Evolutionary conservation across 306 rosid species (phyloP).

Genomic region (Vachellia pachyceras): DNA sequence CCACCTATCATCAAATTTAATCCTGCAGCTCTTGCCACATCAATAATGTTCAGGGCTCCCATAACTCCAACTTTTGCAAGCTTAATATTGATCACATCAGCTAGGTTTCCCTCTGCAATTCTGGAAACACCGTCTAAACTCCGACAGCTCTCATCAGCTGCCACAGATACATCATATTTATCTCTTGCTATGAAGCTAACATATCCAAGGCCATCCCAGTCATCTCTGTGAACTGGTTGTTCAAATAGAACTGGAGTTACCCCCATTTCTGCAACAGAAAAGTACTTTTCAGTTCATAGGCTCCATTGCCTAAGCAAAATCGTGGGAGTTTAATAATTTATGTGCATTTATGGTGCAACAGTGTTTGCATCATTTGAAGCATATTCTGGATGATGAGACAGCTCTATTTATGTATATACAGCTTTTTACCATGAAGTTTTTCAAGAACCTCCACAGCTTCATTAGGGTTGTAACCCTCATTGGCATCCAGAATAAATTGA

Average conservation of each 20-base stretch:
- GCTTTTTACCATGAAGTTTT: slow-evolving; percentile 67
- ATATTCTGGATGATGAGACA: slow-evolving; percentile 14
- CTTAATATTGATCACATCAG: slow-evolving; percentile 85
- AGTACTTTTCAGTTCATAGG: slow-evolving; percentile 27
- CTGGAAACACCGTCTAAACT: slow-evolving; percentile 66
- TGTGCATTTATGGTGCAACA: slow-evolving; percentile 21
- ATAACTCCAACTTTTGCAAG: slow-evolving; percentile 88
- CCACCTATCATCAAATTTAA: slow-evolving; percentile 71
- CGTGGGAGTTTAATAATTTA: neutral
- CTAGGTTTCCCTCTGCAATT: slow-evolving; percentile 71
- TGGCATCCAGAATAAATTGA: slow-evolving; percentile 88
- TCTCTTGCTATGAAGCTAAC: slow-evolving; percentile 68
- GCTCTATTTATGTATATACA: slow-evolving; percentile 12
- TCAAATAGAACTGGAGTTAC: slow-evolving; percentile 86
- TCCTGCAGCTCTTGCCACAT: slow-evolving; percentile 40
- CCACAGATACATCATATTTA: slow-evolving; percentile 80
- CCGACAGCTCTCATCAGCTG: slow-evolving; percentile 96
- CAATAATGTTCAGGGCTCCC: slow-evolving; percentile 79
- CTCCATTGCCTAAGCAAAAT: slow-evolving; percentile 10
- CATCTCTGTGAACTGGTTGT: slow-evolving; percentile 95
- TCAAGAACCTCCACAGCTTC: slow-evolving; percentile 95
- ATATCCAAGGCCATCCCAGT: slow-evolving; percentile 95
- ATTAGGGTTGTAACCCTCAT: slow-evolving; percentile 76
- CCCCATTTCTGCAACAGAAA: slow-evolving; percentile 68
- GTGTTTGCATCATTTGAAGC: slow-evolving; percentile 29